Evolutionary conservation across 75 land plant species (phyloP).

Genomic region (Sequoiadendron giganteum): DNA sequence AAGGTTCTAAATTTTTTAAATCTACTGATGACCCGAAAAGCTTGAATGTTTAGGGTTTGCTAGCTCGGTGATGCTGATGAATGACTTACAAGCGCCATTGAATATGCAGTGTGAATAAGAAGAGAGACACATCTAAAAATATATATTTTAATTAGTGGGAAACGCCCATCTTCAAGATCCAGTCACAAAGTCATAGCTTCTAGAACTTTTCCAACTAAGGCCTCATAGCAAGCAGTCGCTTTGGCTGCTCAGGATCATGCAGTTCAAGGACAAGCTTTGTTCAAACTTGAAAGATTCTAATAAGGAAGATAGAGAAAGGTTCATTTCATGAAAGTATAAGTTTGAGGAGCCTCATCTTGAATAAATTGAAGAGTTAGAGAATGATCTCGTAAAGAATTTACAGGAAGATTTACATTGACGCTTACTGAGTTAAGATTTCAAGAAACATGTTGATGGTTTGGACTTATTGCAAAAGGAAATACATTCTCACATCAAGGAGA

Average conservation of each 20-base stretch:
- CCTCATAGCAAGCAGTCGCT: slow-evolving; percentile 33
- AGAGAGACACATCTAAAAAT: too few relatives aligned
- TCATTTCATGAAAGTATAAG: slow-evolving; percentile 32
- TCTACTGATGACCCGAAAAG: too few relatives aligned
- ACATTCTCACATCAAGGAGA: slow-evolving; percentile 30
- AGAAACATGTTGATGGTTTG: slow-evolving; percentile 50
- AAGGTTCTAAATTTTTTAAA: too few relatives aligned
- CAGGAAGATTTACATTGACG: slow-evolving; percentile 42
- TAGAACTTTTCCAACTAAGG: slow-evolving; percentile 19
- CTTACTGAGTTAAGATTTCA: slow-evolving; percentile 48
- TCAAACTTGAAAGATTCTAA: slow-evolving; percentile 43
- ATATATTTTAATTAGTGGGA: too few relatives aligned
- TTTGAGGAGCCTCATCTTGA: slow-evolving; percentile 46
- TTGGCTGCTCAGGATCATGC: slow-evolving; percentile 31
- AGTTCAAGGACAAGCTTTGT: slow-evolving; percentile 44
- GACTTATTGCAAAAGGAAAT: slow-evolving; percentile 47
- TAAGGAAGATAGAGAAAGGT: slow-evolving; percentile 40
- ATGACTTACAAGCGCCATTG: too few relatives aligned
- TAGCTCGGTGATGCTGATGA: too few relatives aligned
- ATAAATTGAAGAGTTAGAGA: slow-evolving; percentile 34
- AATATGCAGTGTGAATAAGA: too few relatives aligned
- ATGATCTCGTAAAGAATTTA: slow-evolving; percentile 39
- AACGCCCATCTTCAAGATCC: slow-evolving; percentile 20
- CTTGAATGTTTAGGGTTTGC: too few relatives aligned
- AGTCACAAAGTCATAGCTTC: not conserved